These are phyloP conservation scores for Salmacisia buchloeana DNA, from an alignment of 1,284 basidiomycete species.

Conservation along the genomic window DNA sequence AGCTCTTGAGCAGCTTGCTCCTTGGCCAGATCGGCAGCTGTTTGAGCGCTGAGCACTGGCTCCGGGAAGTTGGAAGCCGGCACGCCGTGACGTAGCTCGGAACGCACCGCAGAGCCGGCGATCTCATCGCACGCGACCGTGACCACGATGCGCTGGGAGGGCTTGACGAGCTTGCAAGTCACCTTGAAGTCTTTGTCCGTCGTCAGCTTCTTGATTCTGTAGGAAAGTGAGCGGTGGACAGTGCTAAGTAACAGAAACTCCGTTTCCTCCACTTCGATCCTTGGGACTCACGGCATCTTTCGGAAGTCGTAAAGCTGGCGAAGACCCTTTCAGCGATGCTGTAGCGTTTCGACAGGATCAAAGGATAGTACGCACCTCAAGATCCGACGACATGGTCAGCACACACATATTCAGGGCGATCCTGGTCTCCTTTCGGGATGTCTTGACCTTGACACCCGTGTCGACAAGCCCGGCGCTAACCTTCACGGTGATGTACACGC, in stretches of 20 bases:
- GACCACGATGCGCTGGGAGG: conserved; percentile 34
- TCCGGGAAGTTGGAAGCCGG: conserved; percentile 15
- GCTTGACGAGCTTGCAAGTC: conserved; percentile 34
- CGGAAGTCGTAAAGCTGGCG: conserved; percentile 13
- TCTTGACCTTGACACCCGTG: background rate
- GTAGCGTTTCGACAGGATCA: background rate
- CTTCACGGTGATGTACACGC: background rate
- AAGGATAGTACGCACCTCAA: background rate
- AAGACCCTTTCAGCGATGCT: background rate
- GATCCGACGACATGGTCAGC: conserved; percentile 7
- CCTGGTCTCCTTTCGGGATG: background rate
- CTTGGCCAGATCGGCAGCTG: background rate
- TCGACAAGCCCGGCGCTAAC: background rate
- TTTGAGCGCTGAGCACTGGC: background rate
- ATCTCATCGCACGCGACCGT: conserved; percentile 28
- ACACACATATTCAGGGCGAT: background rate
- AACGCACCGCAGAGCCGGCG: conserved; percentile 20
- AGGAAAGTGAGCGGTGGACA: background rate
- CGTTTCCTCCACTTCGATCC: background rate
- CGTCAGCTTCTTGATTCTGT: conserved; percentile 13
- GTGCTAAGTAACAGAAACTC: background rate
- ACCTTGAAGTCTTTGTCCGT: conserved; percentile 22
- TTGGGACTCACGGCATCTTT: conserved; percentile 14
- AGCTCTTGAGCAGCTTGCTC: conserved; percentile 9
- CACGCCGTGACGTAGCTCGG: conserved; percentile 19